A percentile compares a stretch with the other conserved stretches of the same genome.
Evolutionary conservation across 257 asterid genomes (phyloP).

Genomic region (Cordia subcordata): DNA sequence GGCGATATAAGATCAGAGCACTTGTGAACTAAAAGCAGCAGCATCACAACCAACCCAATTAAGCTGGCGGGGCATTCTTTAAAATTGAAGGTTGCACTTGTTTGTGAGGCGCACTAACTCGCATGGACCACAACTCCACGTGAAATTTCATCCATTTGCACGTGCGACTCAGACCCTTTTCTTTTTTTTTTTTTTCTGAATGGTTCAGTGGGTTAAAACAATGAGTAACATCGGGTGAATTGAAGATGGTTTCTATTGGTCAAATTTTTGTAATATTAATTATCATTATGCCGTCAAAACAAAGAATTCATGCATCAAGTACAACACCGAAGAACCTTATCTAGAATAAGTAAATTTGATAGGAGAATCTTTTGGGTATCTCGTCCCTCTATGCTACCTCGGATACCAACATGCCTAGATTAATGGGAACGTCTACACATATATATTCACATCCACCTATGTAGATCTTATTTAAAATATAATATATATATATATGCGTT

Average conservation of each 20-base stretch:
- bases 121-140: constrained; percentile 1
- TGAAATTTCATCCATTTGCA: constrained; percentile 1
- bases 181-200: too few species aligned
- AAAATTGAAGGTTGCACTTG: background rate
- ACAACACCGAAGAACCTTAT: constrained; percentile 11
- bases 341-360: constrained; percentile 9
- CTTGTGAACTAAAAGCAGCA: background rate
- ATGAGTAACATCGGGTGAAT: constrained; percentile 7
- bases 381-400: constrained; percentile 41
- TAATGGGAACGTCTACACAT: constrained; percentile 42
- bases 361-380: constrained; percentile 36
- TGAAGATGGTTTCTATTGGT: background rate
- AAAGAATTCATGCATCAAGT: background rate
- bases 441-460: too few species aligned
- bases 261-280: background rate
- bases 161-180: constrained; percentile 1
- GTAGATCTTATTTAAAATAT: too few species aligned
- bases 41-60: background rate
- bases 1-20: background rate
- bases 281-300: background rate
- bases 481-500: too few species aligned
- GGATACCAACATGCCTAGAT: constrained; percentile 58
- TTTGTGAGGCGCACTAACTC: constrained; percentile 11
- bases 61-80: constrained; percentile 12
- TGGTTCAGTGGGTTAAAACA: constrained; percentile 1